A percentile compares a stretch with the other conserved stretches of the same genome.
Evolutionary conservation across 495 filamentous ascomycete species (phyloP).

Genomic region (Aspergillus hancockii): DNA sequence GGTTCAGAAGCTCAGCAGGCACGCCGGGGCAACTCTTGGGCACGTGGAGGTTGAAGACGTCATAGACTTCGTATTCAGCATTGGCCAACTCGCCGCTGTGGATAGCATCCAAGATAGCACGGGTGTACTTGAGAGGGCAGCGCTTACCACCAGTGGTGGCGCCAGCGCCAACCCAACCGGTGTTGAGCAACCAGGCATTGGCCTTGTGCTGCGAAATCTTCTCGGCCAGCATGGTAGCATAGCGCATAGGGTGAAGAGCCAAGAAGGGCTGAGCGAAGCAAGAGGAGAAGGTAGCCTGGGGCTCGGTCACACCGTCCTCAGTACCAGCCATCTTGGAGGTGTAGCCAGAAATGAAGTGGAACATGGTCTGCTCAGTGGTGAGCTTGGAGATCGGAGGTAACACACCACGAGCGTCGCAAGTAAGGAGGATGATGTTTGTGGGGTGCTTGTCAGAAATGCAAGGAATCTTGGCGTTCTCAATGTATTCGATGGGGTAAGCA

Average conservation of each 20-base stretch:
- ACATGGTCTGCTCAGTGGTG: slow-evolving; percentile 95
- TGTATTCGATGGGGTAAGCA: slow-evolving; percentile 99
- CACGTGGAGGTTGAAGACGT: slow-evolving; percentile 92
- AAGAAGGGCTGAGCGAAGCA: slow-evolving; percentile 99
- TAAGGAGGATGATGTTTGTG: slow-evolving; percentile 95
- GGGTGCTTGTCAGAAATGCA: slow-evolving; percentile 87
- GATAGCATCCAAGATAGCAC: slow-evolving; percentile 96
- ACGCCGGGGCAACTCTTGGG: slow-evolving; percentile 85
- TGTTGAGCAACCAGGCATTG: slow-evolving; percentile 99
- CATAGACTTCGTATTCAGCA: slow-evolving; percentile 90
- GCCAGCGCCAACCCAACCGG: slow-evolving; percentile 97
- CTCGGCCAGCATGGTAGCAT: slow-evolving; percentile 95
- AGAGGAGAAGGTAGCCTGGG: slow-evolving; percentile 97
- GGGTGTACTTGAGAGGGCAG: slow-evolving; percentile 98
- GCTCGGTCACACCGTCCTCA: slow-evolving; percentile 93
- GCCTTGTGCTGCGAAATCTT: slow-evolving; percentile 95
- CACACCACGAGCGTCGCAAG: slow-evolving; percentile 96
- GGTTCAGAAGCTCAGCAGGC: slow-evolving; percentile 90
- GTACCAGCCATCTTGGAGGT: slow-evolving; percentile 99
- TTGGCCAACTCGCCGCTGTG: slow-evolving; percentile 94
- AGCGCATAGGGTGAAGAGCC: slow-evolving; percentile 98
- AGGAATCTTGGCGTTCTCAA: slow-evolving; percentile 97
- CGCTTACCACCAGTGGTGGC: slow-evolving; percentile 94
- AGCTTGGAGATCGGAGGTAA: slow-evolving; percentile 98
- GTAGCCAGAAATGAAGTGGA: slow-evolving; percentile 99